Conservation (phyloP, 805 yeast species). For the Saturnispora sanitii region DNA sequence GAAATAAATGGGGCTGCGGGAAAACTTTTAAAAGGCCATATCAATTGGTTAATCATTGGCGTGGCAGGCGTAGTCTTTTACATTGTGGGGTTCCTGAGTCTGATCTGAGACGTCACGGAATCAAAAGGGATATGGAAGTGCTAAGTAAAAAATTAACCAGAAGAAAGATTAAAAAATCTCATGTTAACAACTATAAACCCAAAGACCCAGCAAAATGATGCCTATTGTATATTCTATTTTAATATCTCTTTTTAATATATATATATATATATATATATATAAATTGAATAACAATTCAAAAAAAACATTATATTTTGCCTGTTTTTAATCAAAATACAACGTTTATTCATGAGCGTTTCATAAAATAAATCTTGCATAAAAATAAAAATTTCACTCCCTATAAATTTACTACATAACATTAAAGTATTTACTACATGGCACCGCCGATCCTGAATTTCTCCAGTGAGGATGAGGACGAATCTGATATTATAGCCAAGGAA, state of each 20-base stretch:
- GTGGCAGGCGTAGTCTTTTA: conserved; percentile 24
- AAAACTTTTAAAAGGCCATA: conserved; percentile 27
- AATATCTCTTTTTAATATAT: too few relatives aligned
- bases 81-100: conserved; percentile 22
- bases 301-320: too few relatives aligned
- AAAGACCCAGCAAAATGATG: not conserved
- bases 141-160: conserved; percentile 4
- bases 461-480: not conserved
- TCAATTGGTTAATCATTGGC: conserved; percentile 28
- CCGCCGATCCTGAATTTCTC: conserved; percentile 1
- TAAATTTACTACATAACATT: not conserved
- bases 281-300: too few relatives aligned
- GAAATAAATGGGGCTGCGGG: conserved; percentile 26
- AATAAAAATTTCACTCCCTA: too few relatives aligned
- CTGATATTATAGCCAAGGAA: not conserved
- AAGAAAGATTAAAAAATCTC: not conserved
- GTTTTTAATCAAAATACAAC: too few relatives aligned
- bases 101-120: not conserved
- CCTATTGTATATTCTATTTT: too few relatives aligned
- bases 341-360: too few relatives aligned
- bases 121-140: conserved; percentile 5
- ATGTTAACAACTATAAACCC: too few relatives aligned
- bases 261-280: too few relatives aligned
- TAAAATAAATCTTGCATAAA: too few relatives aligned
- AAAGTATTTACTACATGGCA: not conserved